Evolutionary conservation across 208 protist species (phyloP).

Genomic region (Naegleria fowleri): DNA sequence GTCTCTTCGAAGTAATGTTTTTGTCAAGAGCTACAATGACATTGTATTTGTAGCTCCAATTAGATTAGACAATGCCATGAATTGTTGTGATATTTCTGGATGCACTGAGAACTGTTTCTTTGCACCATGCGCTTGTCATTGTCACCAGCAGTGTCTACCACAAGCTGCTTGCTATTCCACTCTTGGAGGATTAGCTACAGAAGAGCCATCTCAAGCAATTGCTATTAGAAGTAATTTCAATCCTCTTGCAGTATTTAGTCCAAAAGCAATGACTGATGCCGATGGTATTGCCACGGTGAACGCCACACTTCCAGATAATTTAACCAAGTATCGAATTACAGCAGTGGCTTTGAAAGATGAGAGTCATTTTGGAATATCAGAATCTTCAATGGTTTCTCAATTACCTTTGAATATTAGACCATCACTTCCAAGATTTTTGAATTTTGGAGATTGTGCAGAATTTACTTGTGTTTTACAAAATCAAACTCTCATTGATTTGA

Average conservation of each 20-base stretch:
- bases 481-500: constrained; percentile 6
- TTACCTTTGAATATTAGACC: constrained; percentile 35
- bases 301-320: constrained; percentile 37
- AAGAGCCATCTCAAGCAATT: too few species aligned
- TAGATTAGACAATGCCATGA: too few species aligned
- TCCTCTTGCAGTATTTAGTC: neutral
- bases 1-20: neutral
- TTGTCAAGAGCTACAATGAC: neutral
- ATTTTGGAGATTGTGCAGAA: constrained; percentile 33
- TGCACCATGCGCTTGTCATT: too few species aligned
- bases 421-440: constrained; percentile 35
- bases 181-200: too few species aligned
- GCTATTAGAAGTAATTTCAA: constrained; percentile 22
- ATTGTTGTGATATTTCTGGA: too few species aligned
- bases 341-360: neutral
- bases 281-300: neutral
- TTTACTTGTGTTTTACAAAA: constrained; percentile 34
- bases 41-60: neutral
- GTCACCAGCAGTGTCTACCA: too few species aligned
- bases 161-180: too few species aligned
- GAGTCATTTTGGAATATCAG: constrained; percentile 23
- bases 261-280: neutral
- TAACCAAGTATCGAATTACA: constrained; percentile 27
- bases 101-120: too few species aligned
- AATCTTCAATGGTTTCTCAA: constrained; percentile 10